Evolutionary conservation across 495 filamentous ascomycete genomes (phyloP), one percentile per base, ranked within the genome.

Genomic region (Cercophora scortea): DNA sequence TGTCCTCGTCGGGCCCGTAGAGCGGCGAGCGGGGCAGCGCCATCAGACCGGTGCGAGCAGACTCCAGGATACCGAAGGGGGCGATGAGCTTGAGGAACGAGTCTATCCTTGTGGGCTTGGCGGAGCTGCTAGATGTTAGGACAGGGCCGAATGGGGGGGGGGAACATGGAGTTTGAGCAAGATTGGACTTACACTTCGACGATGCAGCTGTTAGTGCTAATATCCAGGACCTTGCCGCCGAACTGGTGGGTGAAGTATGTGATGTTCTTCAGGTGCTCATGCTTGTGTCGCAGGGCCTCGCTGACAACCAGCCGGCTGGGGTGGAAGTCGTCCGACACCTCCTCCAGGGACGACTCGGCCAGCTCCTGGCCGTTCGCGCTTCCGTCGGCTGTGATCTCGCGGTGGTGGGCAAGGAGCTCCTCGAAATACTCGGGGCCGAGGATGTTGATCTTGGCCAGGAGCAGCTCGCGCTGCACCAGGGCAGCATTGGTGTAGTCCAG

Each of bases 401-500:
- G 83, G 71, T 98, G 93, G 72, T 98, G 92, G 49, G 90, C 87
- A 54, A 95, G 80, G 51, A 97, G 77, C 70, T 97, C 92, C 69
- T 96, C 92, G 61, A 95, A 98, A 74, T 93, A 95, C 75, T 98
- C 93, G 13, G 93, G 93, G 1, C 93, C 93, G 17, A 98, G 75
- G 47, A 93, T 94, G 58, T 89, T 92, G 69, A 98, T 79, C 77
- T 98, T 98, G 43, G 93, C 92, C n/a, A 98, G 81, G 17, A 98
- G 78, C 40, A 98, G 74, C 71, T 98, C 93, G 49, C 93, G 85
- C 75, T 98, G 93, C 18, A 98, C 91, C n/a, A 98, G 78, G 25
- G 93, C 89, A 1, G 93, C 83, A 36, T 81, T 77, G 33, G 91
- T 96, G 72, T 98, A 97, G 69, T 98, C 93, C 53, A 98, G 74